Evolutionary conservation across 2,329 filamentous ascomycete genomes (phyloP).

Genomic region (Aureobasidium leucospermi): DNA sequence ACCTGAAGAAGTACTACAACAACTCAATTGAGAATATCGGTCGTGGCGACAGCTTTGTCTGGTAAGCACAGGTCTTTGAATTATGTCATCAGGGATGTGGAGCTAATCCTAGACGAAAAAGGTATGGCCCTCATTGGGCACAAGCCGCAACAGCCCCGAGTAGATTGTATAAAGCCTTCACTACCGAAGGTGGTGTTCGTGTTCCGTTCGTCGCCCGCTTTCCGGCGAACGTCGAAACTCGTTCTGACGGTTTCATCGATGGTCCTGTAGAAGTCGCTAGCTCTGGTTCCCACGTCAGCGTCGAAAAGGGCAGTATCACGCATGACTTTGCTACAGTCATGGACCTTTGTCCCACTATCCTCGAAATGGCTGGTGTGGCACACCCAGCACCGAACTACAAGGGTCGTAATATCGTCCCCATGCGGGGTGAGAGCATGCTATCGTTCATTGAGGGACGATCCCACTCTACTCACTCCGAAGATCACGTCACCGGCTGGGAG

Average conservation of each 20-base stretch:
- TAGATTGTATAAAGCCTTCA: constrained; percentile 41
- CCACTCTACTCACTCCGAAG: constrained; percentile 41
- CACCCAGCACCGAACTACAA: constrained; percentile 49
- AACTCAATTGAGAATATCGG: constrained; percentile 53
- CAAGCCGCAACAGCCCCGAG: constrained; percentile 47
- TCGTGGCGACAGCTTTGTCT: constrained; percentile 50
- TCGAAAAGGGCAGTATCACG: constrained; percentile 34
- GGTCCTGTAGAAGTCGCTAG: constrained; percentile 38
- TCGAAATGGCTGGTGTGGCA: constrained; percentile 41
- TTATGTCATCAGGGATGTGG: too few species aligned
- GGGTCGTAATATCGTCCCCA: constrained; percentile 43
- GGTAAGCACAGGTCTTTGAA: constrained; percentile 24
- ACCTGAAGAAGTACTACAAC: constrained; percentile 51
- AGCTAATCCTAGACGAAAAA: too few species aligned
- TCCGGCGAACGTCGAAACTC: constrained; percentile 19
- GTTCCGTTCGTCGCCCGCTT: constrained; percentile 45
- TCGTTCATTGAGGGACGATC: constrained; percentile 31
- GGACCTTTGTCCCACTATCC: constrained; percentile 36
- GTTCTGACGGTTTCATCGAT: constrained; percentile 30
- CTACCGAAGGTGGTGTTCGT: constrained; percentile 44
- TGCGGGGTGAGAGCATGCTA: constrained; percentile 45
- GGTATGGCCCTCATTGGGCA: constrained; percentile 51
- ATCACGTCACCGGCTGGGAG: constrained; percentile 52
- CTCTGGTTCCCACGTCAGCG: constrained; percentile 10
- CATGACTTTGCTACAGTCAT: constrained; percentile 44